Base-by-base conservation (phyloP, 2,329 filamentous ascomycete species). In the Phaeoacremonium minimum region DNA sequence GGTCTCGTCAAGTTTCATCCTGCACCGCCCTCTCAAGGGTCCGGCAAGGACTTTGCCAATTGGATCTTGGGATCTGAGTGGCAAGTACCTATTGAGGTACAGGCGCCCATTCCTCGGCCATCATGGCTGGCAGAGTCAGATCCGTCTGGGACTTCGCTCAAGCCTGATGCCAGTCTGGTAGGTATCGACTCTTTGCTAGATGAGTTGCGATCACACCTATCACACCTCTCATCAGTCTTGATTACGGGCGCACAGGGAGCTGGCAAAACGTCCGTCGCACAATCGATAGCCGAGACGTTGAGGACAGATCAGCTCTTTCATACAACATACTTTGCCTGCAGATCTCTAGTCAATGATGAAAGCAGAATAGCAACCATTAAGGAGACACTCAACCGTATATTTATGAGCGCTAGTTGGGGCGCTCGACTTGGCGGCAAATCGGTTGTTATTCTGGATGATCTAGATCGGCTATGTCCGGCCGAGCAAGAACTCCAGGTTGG, bases 401-500 rank as follows among this genome's bases (percentile, higher is more conserved):
- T 98, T 56, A 88, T 93, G 70, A 76, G 80, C 15, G 93, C 93
- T 4, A 84, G 86, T 29, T 98, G 93, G 93, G 89, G 87, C 26
- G 87, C 91, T 22, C 77, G 91, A 41, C 73, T 93, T 1, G 90
- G 89, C 15, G 93, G 93, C 5, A 83, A 80, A 44, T 78, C 90
- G 0, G 58, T 97, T 4, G 86, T 98, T 15, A 79, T 98, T 33
- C 69, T 98, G 2, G 93, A 98, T 53, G 93, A 98, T 52, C 65
- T 98, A 6, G 93, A 98, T 60, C 88, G 87, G 52, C 71, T 98
- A 2, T 97, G 91, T 54, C 91, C 93, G 0, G 84, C 83, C 1
- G 94, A 98, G 61, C 96, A 90, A 0, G 93, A 98, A 57, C 72
- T 98, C 11, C 88, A 96, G 59, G 87, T 95, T 5, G 88, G 88